phyloP scores from a whole-genome alignment of 176 grass and related monocot genomes.

The Otatea glauca region DNA sequence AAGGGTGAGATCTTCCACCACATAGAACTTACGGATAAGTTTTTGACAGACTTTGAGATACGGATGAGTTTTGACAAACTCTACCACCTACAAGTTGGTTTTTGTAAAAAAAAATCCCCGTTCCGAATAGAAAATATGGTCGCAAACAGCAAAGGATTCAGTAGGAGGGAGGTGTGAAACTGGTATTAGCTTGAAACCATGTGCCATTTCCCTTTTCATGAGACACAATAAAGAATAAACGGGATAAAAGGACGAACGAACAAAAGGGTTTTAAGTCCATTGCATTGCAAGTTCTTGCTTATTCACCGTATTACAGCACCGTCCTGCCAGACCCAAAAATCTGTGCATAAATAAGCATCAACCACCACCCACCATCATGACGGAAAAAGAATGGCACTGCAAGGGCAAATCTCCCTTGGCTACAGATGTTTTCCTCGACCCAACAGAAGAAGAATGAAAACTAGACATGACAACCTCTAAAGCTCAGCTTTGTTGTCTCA shows the following conservation, averaged over 20 bases:
- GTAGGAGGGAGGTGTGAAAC: not conserved
- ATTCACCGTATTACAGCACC: slow-evolving; percentile 55
- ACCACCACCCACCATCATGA: slow-evolving; percentile 28
- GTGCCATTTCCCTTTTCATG: not conserved
- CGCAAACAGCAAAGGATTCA: not conserved
- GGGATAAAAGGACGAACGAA: not conserved
- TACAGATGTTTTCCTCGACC: slow-evolving; percentile 25
- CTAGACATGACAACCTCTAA: slow-evolving; percentile 50
- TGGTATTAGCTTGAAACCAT: not conserved
- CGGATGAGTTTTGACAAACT: too few species aligned
- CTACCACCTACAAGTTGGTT: too few species aligned
- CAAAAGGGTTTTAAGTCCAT: slow-evolving; percentile 2
- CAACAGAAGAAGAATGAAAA: slow-evolving; percentile 42
- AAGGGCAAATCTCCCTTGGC: slow-evolving; percentile 13
- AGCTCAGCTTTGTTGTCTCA: slow-evolving; percentile 43
- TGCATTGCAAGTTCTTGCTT: slow-evolving; percentile 50
- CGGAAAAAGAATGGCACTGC: slow-evolving; percentile 50
- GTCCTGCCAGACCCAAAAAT: slow-evolving; percentile 31
- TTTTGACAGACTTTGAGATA: too few species aligned
- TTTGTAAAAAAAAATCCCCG: not conserved
- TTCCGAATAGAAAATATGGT: not conserved
- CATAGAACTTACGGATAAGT: too few species aligned
- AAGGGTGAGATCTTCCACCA: too few species aligned
- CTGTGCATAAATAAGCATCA: slow-evolving; percentile 46
- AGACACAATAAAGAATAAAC: not conserved